phyloP scores from a whole-genome alignment of 306 rosid genomes.

The Vicia villosa region DNA sequence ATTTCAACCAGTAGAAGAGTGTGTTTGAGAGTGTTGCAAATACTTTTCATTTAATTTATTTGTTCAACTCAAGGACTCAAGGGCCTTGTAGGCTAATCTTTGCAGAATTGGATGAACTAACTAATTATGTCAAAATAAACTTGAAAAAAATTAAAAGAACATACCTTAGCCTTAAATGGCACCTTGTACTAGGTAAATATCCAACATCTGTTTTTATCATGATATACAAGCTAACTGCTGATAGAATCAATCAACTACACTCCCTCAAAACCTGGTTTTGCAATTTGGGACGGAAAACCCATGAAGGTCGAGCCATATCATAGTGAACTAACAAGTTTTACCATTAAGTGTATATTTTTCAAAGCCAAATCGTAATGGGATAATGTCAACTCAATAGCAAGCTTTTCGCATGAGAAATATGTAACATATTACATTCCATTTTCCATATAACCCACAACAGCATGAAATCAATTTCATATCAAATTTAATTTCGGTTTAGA shows the following conservation, averaged over 20 bases:
- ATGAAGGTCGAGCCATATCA: neutral
- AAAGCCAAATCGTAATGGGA: neutral
- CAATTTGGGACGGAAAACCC: neutral
- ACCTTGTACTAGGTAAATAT: neutral
- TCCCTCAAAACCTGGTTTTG: neutral
- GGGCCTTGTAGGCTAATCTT: neutral
- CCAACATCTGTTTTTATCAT: neutral
- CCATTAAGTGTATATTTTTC: neutral
- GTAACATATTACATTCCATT: neutral
- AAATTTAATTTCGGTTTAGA: neutral
- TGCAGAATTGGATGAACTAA: neutral
- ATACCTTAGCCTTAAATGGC: neutral
- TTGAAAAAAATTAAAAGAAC: neutral
- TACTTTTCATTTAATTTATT: no score
- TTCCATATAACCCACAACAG: constrained; percentile 3
- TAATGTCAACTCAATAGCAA: neutral
- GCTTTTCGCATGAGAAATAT: neutral
- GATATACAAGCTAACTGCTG: neutral
- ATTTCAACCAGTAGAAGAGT: neutral
- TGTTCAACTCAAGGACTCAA: neutral
- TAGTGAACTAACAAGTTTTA: neutral
- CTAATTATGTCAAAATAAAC: neutral
- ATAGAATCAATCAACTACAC: constrained; percentile 2
- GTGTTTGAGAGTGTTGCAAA: neutral
- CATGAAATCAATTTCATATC: neutral